Evolutionary conservation across 164 flowering plant genomes (phyloP).

Genomic region (Sextonia rubra): DNA sequence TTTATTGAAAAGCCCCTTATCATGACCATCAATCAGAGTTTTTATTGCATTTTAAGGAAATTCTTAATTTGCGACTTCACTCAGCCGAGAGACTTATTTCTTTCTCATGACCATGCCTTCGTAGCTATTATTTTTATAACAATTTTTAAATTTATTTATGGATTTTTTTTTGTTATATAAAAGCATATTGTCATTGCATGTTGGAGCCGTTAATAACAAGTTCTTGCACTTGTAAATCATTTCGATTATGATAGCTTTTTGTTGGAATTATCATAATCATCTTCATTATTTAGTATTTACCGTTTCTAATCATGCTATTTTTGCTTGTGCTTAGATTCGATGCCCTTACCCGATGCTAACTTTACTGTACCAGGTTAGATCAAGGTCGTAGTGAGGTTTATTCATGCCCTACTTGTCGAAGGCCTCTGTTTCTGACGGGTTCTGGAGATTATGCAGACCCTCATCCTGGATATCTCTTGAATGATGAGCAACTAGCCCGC

Average conservation of each 20-base stretch:
- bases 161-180: no score
- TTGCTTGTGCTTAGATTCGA: neutral
- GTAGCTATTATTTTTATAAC: neutral
- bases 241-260: neutral
- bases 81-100: neutral
- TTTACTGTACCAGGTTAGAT: constrained; percentile 67
- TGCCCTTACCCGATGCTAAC: constrained; percentile 8
- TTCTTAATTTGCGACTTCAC: neutral
- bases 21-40: no score
- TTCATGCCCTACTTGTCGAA: constrained; percentile 96
- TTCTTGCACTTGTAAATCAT: neutral
- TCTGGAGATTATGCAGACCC: constrained; percentile 34
- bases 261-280: neutral
- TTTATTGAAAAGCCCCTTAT: no score
- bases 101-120: neutral
- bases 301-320: neutral
- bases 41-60: no score
- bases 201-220: neutral
- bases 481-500: constrained; percentile 80
- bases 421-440: constrained; percentile 68
- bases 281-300: neutral
- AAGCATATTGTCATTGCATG: no score
- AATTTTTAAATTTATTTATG: no score
- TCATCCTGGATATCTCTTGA: constrained; percentile 35
- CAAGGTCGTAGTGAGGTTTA: constrained; percentile 74